phyloP scores from a whole-genome alignment of 306 rosid genomes.

The Geum urbanum region DNA sequence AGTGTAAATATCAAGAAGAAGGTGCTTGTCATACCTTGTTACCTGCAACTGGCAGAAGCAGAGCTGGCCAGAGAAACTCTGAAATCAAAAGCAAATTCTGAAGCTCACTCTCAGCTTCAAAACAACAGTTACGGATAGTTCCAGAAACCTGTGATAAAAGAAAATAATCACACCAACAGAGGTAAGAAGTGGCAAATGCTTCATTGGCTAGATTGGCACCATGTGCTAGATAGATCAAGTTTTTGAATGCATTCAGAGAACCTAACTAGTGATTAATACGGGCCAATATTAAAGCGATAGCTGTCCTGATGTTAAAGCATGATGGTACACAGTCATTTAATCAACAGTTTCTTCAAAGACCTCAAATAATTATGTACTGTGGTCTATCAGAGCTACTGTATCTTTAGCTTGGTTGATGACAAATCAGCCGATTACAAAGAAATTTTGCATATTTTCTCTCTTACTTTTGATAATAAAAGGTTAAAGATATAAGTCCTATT shows the following conservation, averaged over 20 bases:
- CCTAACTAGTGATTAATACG: background rate
- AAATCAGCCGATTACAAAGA: background rate
- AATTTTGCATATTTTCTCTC: background rate
- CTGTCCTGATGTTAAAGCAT: background rate
- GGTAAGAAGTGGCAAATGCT: slow-evolving; percentile 11
- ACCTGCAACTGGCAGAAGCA: slow-evolving; percentile 94
- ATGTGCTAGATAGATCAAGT: background rate
- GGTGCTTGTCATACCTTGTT: slow-evolving; percentile 52
- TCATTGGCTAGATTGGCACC: slow-evolving; percentile 3
- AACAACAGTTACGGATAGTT: slow-evolving; percentile 90
- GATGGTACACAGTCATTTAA: background rate
- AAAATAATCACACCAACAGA: slow-evolving; percentile 17
- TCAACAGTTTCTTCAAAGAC: background rate
- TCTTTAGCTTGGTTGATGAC: slow-evolving; percentile 2
- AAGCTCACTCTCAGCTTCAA: slow-evolving; percentile 78
- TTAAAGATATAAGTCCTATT: slow-evolving; percentile 9
- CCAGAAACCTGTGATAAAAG: slow-evolving; percentile 65
- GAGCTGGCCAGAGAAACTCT: slow-evolving; percentile 97
- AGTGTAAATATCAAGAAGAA: background rate
- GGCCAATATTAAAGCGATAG: background rate
- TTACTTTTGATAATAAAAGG: slow-evolving; percentile 11
- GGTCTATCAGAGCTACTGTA: background rate
- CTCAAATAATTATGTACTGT: background rate
- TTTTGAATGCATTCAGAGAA: background rate
- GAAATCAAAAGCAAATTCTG: slow-evolving; percentile 83